Evolutionary conservation across 176 grass and related monocot species (phyloP), one percentile per base, ranked within the genome.

Genomic region (Oryza meyeriana): DNA sequence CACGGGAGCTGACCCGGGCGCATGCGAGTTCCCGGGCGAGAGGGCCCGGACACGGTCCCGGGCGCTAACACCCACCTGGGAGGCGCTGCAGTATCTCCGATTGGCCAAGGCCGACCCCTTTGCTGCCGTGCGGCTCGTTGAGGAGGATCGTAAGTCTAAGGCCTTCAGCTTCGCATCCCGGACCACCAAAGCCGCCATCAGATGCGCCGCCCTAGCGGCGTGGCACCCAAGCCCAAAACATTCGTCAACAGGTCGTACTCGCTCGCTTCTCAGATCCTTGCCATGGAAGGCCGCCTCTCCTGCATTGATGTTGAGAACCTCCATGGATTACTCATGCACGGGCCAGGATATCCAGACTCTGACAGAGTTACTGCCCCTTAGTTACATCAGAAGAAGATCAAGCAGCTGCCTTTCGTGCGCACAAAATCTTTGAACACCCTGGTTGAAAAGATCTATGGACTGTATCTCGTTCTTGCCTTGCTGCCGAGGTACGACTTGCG

Each of bases 1-100:
- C n/a, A n/a, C n/a, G n/a, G n/a, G n/a, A n/a, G n/a, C n/a, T n/a
- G n/a, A n/a, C n/a, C n/a, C n/a, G n/a, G n/a, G n/a, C n/a, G n/a
- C n/a, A n/a, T n/a, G n/a, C n/a, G n/a, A n/a, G n/a, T n/a, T n/a
- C n/a, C n/a, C n/a, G n/a, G n/a, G n/a, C n/a, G n/a, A n/a, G n/a
- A n/a, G n/a, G n/a, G n/a, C n/a, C n/a, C n/a, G n/a, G n/a, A n/a
- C n/a, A n/a, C n/a, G n/a, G n/a, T n/a, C n/a, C n/a, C n/a, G n/a
- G n/a, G n/a, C n/a, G n/a, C n/a, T n/a, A n/a, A n/a, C n/a, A n/a
- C n/a, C n/a, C n/a, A 58, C 31, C 10, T 22, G 8, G 8, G 83
- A 85, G 38, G 83, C 75, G 28, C 38, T 78, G 22, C 52, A 62
- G 66, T 85, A 85, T 8, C 30, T 85, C 50, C 39, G 66, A 8